These are phyloP conservation scores for Myochromella boudieri DNA, from an alignment of 768 basidiomycete species.

Conservation along the genomic window DNA sequence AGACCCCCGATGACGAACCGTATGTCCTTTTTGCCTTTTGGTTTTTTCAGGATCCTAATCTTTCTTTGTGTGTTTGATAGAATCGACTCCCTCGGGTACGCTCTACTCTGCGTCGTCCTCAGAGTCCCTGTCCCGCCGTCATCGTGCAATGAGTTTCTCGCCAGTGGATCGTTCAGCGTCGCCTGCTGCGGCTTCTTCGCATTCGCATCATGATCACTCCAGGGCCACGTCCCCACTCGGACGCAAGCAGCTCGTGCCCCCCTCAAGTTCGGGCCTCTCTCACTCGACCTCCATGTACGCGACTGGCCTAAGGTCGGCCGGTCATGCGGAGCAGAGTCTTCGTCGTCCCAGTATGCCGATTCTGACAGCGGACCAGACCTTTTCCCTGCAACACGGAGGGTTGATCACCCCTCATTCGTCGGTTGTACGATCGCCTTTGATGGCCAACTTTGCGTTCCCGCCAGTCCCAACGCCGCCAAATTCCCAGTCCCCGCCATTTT, in stretches of 20 bases:
- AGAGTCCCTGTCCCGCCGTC: conserved; percentile 25
- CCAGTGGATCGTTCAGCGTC: conserved; percentile 23
- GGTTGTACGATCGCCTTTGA: conserved; percentile 3
- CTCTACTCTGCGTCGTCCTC: conserved; percentile 34
- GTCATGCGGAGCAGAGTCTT: conserved; percentile 12
- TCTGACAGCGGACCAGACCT: conserved; percentile 14
- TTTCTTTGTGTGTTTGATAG: no score
- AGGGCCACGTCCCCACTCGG: conserved; percentile 14
- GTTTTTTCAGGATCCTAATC: no score
- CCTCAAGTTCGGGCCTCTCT: conserved; percentile 13
- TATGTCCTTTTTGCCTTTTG: no score
- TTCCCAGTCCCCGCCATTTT: conserved; percentile 10
- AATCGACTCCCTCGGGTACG: conserved; percentile 15
- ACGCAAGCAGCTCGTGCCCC: conserved; percentile 7
- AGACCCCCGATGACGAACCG: no score
- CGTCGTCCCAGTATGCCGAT: conserved; percentile 29
- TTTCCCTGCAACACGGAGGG: background rate
- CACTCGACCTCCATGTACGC: conserved; percentile 29
- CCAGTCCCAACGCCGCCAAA: background rate
- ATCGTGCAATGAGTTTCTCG: conserved; percentile 23
- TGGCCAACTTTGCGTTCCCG: conserved; percentile 1
- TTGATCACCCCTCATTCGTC: conserved; percentile 3
- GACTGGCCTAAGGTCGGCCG: conserved; percentile 11
- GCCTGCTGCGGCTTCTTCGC: conserved; percentile 18
- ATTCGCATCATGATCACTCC: conserved; percentile 16